These are phyloP conservation scores for Lentinula guzmanii DNA, from an alignment of 768 basidiomycete genomes.

Conservation along the genomic window DNA sequence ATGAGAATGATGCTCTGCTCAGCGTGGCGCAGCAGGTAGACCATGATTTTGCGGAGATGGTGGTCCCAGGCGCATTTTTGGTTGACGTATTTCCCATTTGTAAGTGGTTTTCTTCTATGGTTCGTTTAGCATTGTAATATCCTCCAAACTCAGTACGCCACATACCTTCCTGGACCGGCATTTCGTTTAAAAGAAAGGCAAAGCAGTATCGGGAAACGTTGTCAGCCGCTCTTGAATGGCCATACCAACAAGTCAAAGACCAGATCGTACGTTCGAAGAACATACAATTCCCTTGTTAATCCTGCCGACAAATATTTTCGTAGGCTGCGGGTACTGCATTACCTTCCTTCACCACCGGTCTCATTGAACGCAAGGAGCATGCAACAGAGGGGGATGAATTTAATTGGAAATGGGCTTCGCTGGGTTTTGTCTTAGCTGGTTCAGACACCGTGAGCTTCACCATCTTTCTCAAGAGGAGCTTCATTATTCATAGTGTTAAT, in stretches of 20 bases:
- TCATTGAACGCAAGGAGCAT: constrained; percentile 4
- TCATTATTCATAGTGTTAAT: background rate
- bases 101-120: background rate
- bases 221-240: background rate
- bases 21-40: background rate
- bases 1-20: background rate
- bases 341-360: constrained; percentile 11
- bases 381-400: constrained; percentile 10
- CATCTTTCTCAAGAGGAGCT: background rate
- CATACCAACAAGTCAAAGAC: constrained; percentile 7
- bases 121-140: background rate
- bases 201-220: background rate
- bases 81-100: background rate
- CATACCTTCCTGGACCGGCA: background rate
- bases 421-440: constrained; percentile 9
- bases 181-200: background rate
- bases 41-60: constrained; percentile 3
- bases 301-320: background rate
- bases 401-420: constrained; percentile 11
- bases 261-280: background rate
- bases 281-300: background rate
- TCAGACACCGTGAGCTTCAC: constrained; percentile 13
- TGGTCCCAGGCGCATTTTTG: constrained; percentile 1
- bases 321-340: constrained; percentile 13
- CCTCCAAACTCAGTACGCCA: background rate